A percentile compares a stretch with the other conserved stretches of the same genome.
phyloP scores from a whole-genome alignment of 2,329 filamentous ascomycete genomes.

The Hypoxylon sp. region DNA sequence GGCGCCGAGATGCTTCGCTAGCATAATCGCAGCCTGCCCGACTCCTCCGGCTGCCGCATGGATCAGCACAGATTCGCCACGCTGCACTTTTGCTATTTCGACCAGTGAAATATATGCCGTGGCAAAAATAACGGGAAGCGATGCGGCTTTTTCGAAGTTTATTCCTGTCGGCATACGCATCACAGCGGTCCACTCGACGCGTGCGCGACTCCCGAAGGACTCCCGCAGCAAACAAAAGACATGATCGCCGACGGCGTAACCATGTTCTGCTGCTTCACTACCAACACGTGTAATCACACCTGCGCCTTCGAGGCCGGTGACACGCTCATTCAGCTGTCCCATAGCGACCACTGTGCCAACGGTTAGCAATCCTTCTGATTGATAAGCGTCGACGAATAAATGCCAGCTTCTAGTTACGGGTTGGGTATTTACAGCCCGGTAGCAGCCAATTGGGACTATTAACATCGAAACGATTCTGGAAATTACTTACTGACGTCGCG shows the following conservation, averaged over 20 bases:
- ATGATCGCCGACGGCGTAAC: conserved; percentile 34
- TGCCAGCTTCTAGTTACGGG: neutral
- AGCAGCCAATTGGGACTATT: neutral
- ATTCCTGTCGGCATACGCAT: conserved; percentile 34
- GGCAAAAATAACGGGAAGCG: conserved; percentile 27
- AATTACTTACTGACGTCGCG: conserved; percentile 12
- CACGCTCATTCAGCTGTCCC: conserved; percentile 30
- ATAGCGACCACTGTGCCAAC: conserved; percentile 29
- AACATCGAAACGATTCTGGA: neutral
- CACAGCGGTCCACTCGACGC: conserved; percentile 1
- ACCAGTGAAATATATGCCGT: conserved; percentile 27
- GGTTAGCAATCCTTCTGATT: neutral
- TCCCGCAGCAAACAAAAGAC: conserved; percentile 20
- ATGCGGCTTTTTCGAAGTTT: conserved; percentile 33
- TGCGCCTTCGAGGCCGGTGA: conserved; percentile 35
- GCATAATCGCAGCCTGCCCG: conserved; percentile 27
- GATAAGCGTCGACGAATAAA: neutral
- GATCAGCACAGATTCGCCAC: conserved; percentile 31
- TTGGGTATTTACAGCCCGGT: neutral
- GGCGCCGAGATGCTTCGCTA: conserved; percentile 33
- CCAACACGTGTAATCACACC: conserved; percentile 40
- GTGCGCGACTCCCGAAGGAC: conserved; percentile 22
- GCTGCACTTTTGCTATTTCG: conserved; percentile 10
- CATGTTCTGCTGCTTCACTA: neutral
- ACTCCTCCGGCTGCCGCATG: conserved; percentile 24